Conservation (phyloP, 345 rosid species). For the Excoecaria agallocha region DNA sequence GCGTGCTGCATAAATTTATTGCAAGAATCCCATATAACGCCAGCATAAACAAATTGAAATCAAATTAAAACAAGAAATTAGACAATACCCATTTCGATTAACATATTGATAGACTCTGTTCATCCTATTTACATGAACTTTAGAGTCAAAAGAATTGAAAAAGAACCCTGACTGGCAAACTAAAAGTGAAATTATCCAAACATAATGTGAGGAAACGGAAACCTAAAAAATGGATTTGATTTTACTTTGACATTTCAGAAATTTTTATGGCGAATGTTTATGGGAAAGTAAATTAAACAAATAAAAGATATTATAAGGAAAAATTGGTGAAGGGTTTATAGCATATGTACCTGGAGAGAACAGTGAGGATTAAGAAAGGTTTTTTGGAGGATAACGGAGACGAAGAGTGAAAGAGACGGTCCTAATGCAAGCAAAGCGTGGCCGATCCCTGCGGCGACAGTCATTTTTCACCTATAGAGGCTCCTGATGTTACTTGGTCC, state of each 20-base stretch:
- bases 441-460: constrained; percentile 88
- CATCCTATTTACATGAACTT: not conserved
- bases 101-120: not conserved
- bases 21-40: constrained; percentile 10
- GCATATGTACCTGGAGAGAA: constrained; percentile 73
- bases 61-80: not conserved
- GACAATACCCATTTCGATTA: constrained; percentile 2
- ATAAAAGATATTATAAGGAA: not conserved
- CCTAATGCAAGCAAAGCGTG: constrained; percentile 82
- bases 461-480: constrained; percentile 38
- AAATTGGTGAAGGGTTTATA: not conserved
- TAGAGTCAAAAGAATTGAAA: not conserved
- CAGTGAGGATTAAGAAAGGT: constrained; percentile 87
- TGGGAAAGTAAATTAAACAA: not conserved
- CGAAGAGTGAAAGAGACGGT: constrained; percentile 80
- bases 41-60: not conserved
- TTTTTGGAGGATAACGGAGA: constrained; percentile 87
- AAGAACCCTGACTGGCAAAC: not conserved
- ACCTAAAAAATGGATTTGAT: not conserved
- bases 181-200: not conserved
- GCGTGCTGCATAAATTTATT: constrained; percentile 50
- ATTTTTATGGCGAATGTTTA: too few species aligned
- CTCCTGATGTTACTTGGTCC: not conserved
- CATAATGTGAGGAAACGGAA: not conserved
- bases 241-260: not conserved